These are phyloP conservation scores for Aspergillus sp. DNA, from an alignment of 2,329 filamentous ascomycete genomes.

Conservation along the genomic window DNA sequence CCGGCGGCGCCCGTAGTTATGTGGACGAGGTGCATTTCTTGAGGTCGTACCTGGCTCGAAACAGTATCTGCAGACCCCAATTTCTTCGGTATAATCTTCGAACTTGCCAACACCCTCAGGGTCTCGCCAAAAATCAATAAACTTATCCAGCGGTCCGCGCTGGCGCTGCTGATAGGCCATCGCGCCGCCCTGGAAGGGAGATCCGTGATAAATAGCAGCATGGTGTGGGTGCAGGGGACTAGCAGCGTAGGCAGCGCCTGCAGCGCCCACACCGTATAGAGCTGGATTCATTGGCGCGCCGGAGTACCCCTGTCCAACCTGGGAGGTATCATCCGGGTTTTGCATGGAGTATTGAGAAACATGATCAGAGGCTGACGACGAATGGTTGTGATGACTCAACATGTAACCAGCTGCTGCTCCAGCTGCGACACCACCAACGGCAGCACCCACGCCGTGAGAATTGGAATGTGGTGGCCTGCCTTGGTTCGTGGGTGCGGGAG, in stretches of 20 bases:
- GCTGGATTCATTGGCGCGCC: constrained; percentile 15
- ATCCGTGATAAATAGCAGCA: constrained; percentile 29
- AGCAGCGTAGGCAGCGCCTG: constrained; percentile 38
- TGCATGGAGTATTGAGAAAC: constrained; percentile 34
- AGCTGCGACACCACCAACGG: constrained; percentile 39
- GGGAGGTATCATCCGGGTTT: constrained; percentile 24
- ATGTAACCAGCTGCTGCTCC: constrained; percentile 45
- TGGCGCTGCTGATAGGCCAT: constrained; percentile 54
- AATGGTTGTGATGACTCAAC: constrained; percentile 35
- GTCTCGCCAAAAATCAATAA: constrained; percentile 63
- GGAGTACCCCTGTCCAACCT: constrained; percentile 14
- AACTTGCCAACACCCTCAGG: constrained; percentile 64
- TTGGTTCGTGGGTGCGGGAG: constrained; percentile 13
- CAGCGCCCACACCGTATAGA: constrained; percentile 29
- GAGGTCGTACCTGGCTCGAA: constrained; percentile 61
- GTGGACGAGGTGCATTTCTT: constrained; percentile 59
- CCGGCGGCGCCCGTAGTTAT: constrained; percentile 53
- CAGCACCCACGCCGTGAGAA: constrained; percentile 32
- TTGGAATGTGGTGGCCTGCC: constrained; percentile 30
- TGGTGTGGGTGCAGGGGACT: constrained; percentile 31
- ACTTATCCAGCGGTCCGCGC: constrained; percentile 54
- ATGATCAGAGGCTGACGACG: constrained; percentile 29
- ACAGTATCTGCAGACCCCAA: constrained; percentile 65
- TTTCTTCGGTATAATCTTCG: constrained; percentile 67
- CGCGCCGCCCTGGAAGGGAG: constrained; percentile 31